phyloP scores from a whole-genome alignment of 106 monocot species.

The Narthecium ossifragum region DNA sequence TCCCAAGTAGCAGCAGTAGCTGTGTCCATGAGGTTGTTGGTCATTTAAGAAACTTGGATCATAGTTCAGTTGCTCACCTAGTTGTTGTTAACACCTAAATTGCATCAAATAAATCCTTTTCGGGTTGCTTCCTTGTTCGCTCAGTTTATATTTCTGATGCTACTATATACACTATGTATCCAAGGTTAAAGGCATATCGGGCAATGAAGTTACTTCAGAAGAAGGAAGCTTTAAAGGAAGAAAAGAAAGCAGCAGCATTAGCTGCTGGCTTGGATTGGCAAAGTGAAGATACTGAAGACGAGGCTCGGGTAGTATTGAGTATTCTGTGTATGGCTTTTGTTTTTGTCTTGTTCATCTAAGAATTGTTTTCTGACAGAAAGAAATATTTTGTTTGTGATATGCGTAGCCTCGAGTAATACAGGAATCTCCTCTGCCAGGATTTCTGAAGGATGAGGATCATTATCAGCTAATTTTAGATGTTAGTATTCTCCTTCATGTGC shows the following conservation, averaged over 20 bases:
- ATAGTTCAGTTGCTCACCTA: too few relatives aligned
- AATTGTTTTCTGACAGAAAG: too few relatives aligned
- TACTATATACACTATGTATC: not conserved
- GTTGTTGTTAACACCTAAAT: too few relatives aligned
- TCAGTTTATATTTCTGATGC: too few relatives aligned
- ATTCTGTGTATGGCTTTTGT: not conserved
- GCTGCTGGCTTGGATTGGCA: conserved; percentile 65
- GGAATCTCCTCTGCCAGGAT: conserved; percentile 68
- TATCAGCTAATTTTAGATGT: conserved; percentile 68
- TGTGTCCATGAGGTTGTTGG: too few relatives aligned
- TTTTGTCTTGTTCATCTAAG: too few relatives aligned
- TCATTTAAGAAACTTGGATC: too few relatives aligned
- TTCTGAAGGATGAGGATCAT: conserved; percentile 61
- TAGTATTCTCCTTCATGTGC: conserved; percentile 20
- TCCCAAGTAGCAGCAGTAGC: too few relatives aligned
- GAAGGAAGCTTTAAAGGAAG: conserved; percentile 39
- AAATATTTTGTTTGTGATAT: too few relatives aligned
- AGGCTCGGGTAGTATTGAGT: conserved; percentile 30
- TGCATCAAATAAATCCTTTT: too few relatives aligned
- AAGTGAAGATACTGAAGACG: conserved; percentile 73
- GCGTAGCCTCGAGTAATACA: conserved; percentile 29
- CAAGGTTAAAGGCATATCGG: conserved; percentile 65
- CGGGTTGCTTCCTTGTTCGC: too few relatives aligned
- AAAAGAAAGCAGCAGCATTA: conserved; percentile 47
- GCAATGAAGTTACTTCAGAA: conserved; percentile 68